Conservation (phyloP, 2,329 filamentous ascomycete species). For the Aspergillus sclerotialis region DNA sequence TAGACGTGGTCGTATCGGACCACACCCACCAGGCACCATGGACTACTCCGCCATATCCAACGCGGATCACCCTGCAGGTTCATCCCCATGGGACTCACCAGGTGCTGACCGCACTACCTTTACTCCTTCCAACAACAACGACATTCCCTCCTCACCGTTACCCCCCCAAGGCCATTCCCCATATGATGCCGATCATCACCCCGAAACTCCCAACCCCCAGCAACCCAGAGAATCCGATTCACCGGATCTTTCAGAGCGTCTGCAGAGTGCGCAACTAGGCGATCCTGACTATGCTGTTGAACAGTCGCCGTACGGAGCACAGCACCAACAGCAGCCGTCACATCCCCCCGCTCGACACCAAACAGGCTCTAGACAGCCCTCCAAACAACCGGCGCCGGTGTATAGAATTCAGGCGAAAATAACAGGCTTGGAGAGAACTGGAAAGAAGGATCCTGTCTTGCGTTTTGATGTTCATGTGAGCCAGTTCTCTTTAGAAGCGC, state of each 20-base stretch:
- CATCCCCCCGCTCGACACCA: conserved; percentile 44
- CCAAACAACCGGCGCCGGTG: conserved; percentile 52
- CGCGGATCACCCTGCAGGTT: conserved; percentile 50
- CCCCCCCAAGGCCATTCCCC: conserved; percentile 30
- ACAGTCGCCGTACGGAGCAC: conserved; percentile 28
- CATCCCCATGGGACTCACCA: conserved; percentile 60
- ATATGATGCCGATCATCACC: conserved; percentile 18
- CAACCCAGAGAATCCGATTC: conserved; percentile 28
- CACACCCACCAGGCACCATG: conserved; percentile 39
- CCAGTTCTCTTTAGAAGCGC: conserved; percentile 4
- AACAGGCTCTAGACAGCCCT: conserved; percentile 28
- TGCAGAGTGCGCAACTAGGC: conserved; percentile 34
- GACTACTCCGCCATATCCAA: conserved; percentile 59
- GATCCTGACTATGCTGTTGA: conserved; percentile 32
- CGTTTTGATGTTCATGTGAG: conserved; percentile 94
- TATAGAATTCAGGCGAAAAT: conserved; percentile 93
- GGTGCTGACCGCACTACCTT: conserved; percentile 41
- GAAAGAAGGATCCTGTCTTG: conserved; percentile 90
- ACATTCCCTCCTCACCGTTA: conserved; percentile 36
- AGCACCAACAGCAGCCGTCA: conserved; percentile 34
- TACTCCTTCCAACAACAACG: conserved; percentile 24
- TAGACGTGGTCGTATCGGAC: conserved; percentile 15
- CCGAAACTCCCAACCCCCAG: no score
- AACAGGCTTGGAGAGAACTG: conserved; percentile 82
- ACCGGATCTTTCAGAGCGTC: conserved; percentile 37